Evolutionary conservation across 1,284 basidiomycete species (phyloP), one percentile per base, ranked within the genome.

Genomic region (Athelia sp.): DNA sequence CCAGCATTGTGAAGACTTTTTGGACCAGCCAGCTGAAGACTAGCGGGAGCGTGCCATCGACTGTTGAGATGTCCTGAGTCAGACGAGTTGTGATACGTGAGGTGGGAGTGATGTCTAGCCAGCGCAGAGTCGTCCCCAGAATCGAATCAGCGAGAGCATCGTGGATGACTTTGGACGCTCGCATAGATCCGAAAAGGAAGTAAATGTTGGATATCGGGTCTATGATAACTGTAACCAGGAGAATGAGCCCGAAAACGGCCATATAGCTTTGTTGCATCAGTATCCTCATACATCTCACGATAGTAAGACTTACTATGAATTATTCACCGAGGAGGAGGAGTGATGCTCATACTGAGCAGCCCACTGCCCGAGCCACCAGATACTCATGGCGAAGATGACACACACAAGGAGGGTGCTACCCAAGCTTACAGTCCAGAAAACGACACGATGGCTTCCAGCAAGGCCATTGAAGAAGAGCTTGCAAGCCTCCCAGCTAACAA

Each of bases 131-230:
- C 0, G 82, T 76, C 2, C 76, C 75, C 14, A 86, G 70, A 13
- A 87, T 70, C 9, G 75, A 71, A 19, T 73, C 61, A n/a, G 87
- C 65, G 18, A 90, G 74, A 40, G 66, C 65, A 38, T 66, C 58
- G 57, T 89, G 87, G 8, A 89, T 74, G 18, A 62, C 64, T 48
- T 73, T 69, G 2, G 82, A 82, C 2, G 85, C 85, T 42, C 72
- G 68, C 45, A 82, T 63, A n/a, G 64, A 58, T 17, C 70, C 67
- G 47, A 54, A 73, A 61, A 68, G 56, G 51, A 62, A 63, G 6
- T 51, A 43, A 10, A 51, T 43, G 13, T 54, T 46, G 18, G 51
- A 45, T 13, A 40, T 43, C 69, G 53, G 35, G 69, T 61, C 4
- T 76, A 75, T 23, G 66, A 59, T 21, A 22, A n/a, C 36, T 6